phyloP scores from a whole-genome alignment of 2,329 filamentous ascomycete species.

The Clonostachys sp. region DNA sequence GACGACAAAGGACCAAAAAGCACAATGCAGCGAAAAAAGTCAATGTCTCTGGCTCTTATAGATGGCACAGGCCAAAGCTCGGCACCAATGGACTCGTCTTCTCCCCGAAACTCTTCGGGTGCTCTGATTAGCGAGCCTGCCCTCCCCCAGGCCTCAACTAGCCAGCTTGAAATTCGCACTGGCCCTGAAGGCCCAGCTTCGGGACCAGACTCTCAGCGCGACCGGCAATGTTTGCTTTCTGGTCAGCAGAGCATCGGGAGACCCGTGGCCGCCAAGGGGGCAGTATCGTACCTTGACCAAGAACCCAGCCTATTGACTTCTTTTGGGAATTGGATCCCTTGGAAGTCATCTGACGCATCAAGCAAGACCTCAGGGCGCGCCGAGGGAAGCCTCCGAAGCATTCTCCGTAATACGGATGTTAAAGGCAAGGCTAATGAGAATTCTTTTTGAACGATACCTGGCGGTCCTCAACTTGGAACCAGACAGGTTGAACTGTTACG shows the following conservation, averaged over 20 bases:
- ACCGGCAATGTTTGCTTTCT: too few species aligned
- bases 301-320: constrained; percentile 12
- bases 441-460: too few species aligned
- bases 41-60: constrained; percentile 28
- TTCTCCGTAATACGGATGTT: constrained; percentile 32
- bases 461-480: too few species aligned
- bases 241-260: too few species aligned
- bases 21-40: constrained; percentile 8
- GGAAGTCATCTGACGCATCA: constrained; percentile 10
- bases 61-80: constrained; percentile 23
- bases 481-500: too few species aligned
- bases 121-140: constrained; percentile 51
- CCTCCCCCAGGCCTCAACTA: constrained; percentile 50
- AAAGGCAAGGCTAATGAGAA: constrained; percentile 25
- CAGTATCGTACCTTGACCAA: neutral
- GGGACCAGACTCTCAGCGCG: too few species aligned
- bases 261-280: neutral
- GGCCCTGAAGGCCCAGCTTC: constrained; percentile 12
- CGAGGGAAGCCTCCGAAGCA: constrained; percentile 49
- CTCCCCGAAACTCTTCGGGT: constrained; percentile 26
- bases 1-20: constrained; percentile 2
- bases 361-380: constrained; percentile 36
- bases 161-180: constrained; percentile 40
- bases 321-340: constrained; percentile 8
- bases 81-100: constrained; percentile 12